Base-by-base conservation (phyloP, 805 yeast genomes). In the Candida taoyuanica region DNA sequence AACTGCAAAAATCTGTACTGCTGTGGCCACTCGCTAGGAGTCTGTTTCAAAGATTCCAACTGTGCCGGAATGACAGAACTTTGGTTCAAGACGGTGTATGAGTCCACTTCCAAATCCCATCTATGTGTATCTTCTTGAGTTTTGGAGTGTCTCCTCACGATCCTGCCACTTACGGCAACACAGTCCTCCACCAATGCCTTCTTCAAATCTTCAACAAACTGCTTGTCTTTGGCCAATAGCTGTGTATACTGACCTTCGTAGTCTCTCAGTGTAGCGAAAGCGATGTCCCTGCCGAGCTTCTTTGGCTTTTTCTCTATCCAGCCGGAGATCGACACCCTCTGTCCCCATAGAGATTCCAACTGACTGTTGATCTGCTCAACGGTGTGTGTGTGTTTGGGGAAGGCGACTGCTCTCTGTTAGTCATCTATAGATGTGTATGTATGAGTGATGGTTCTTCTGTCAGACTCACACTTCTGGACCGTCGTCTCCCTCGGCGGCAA, bases 251-350 rank as follows among this genome's bases (percentile, higher is more conserved):
- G 74, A 0, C 96, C 96, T 29, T 75, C 65, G 23, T 67, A 54
- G 55, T 89, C 98, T 45, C 98, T 68, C 12, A 91, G 61, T 19
- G 73, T 75, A 3, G 83, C 93, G 65, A 93, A 91, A 1, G 76
- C 70, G 34, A 85, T 64, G 9, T 62, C 62, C 36, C 76, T 78
- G 4, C 91, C 79, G 37, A 85, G 64, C 37, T 77, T 76, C 37
- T 81, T 71, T 0, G 96, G 93, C 47, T 81, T 79, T 17, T 73
- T 67, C 52, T 86, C 78, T 14, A 91, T 72, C 87, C 96, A 93
- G 0, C 98, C 98, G 46, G 85, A 76, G 7, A 91, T 47, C 0
- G 71, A 67, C 2, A 82, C 72, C 12, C 58, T 21, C 3, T 36
- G 5, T 9, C 44, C 49, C 30, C 50, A 36, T n/a, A 28, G 29